Percentiles rank a stretch among this genome's conserved stretches.
Conservation (phyloP, 495 filamentous ascomycete species). For the Tirmania nivea region DNA sequence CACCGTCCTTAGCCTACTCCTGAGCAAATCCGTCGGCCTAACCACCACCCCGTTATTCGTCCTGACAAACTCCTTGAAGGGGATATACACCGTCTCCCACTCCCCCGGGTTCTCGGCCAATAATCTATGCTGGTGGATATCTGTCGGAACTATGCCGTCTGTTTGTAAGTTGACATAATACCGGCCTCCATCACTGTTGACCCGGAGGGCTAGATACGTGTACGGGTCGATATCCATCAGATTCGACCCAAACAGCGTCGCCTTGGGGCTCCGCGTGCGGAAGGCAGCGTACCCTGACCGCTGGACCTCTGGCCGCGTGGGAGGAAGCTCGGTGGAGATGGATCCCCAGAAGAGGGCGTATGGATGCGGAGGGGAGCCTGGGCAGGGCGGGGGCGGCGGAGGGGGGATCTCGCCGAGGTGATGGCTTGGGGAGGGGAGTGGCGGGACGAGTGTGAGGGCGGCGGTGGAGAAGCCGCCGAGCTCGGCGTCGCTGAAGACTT, state of each 20-base stretch:
- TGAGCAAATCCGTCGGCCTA: slow-evolving; percentile 75
- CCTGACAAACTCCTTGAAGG: slow-evolving; percentile 78
- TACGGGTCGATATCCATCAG: slow-evolving; percentile 82
- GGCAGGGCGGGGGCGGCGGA: slow-evolving; percentile 20
- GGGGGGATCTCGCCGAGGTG: background rate
- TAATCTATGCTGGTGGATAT: slow-evolving; percentile 85
- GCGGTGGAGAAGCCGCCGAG: slow-evolving; percentile 68
- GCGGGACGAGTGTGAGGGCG: slow-evolving; percentile 42
- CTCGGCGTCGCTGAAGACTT: slow-evolving; percentile 65
- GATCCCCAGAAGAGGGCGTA: slow-evolving; percentile 60
- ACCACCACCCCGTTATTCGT: slow-evolving; percentile 80
- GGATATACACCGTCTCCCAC: slow-evolving; percentile 84
- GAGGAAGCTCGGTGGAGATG: slow-evolving; percentile 68
- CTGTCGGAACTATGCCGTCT: slow-evolving; percentile 72
- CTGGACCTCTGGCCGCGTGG: slow-evolving; percentile 45
- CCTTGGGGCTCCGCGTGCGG: slow-evolving; percentile 38
- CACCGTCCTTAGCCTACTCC: slow-evolving; percentile 61
- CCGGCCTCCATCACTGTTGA: slow-evolving; percentile 74
- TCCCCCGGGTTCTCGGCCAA: slow-evolving; percentile 60
- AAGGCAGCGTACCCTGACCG: slow-evolving; percentile 75
- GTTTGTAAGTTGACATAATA: slow-evolving; percentile 95
- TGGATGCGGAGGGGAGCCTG: slow-evolving; percentile 13
- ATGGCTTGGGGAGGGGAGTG: slow-evolving; percentile 9
- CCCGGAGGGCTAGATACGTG: slow-evolving; percentile 63
- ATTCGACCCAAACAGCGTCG: slow-evolving; percentile 55